Conservation (phyloP, 2,329 filamentous ascomycete genomes). For the Cladosporium sp. region DNA sequence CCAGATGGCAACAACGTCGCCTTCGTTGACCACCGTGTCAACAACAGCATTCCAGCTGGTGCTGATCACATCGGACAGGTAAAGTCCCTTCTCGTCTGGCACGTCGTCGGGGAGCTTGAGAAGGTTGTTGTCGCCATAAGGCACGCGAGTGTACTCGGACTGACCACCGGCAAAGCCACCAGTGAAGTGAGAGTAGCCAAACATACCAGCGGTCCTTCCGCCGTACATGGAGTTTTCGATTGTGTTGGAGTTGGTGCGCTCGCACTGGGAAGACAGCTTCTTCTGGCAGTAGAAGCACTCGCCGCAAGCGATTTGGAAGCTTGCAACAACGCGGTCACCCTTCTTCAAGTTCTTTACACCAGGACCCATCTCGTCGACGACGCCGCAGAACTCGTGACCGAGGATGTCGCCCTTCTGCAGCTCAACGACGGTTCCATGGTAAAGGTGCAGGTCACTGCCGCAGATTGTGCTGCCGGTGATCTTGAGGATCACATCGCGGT, state of each 20-base stretch:
- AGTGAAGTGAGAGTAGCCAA: slow-evolving; percentile 64
- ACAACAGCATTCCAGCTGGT: slow-evolving; percentile 81
- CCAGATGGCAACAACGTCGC: slow-evolving; percentile 77
- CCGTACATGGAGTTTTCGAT: slow-evolving; percentile 74
- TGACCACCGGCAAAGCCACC: slow-evolving; percentile 86
- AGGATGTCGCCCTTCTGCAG: slow-evolving; percentile 50
- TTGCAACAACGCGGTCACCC: slow-evolving; percentile 66
- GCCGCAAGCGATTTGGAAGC: slow-evolving; percentile 74
- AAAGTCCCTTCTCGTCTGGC: slow-evolving; percentile 80
- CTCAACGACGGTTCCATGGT: slow-evolving; percentile 47
- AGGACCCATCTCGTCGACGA: slow-evolving; percentile 45
- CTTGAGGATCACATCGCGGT: slow-evolving; percentile 73
- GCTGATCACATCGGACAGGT: slow-evolving; percentile 72
- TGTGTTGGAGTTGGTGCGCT: slow-evolving; percentile 71
- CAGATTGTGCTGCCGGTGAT: slow-evolving; percentile 65
- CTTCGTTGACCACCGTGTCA: slow-evolving; percentile 74
- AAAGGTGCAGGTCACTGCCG: slow-evolving; percentile 58
- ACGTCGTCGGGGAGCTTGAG: slow-evolving; percentile 73
- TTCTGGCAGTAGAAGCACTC: slow-evolving; percentile 73
- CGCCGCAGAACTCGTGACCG: slow-evolving; percentile 50
- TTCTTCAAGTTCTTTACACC: slow-evolving; percentile 41
- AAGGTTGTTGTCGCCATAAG: slow-evolving; percentile 75
- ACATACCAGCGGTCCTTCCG: slow-evolving; percentile 64
- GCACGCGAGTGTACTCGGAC: slow-evolving; percentile 80
- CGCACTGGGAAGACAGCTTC: slow-evolving; percentile 75